These are phyloP conservation scores for Zygotorulaspora mrakii DNA, from an alignment of 1,139 yeast species.

Conservation along the genomic window DNA sequence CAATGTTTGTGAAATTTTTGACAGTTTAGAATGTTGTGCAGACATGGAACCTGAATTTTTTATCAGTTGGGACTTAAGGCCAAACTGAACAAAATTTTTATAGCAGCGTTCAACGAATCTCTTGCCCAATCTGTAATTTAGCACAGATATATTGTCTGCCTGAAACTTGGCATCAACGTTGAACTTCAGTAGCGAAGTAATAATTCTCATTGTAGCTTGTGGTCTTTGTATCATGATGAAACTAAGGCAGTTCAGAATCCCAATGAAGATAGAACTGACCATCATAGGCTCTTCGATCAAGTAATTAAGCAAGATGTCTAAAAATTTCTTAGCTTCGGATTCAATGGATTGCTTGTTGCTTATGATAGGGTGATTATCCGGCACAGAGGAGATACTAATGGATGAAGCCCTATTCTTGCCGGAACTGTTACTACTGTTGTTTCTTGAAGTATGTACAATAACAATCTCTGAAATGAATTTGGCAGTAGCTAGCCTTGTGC, in stretches of 20 bases:
- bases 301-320: constrained; percentile 60
- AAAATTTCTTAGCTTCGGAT: constrained; percentile 65
- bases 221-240: constrained; percentile 56
- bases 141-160: constrained; percentile 36
- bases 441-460: constrained; percentile 55
- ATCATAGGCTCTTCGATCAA: constrained; percentile 53
- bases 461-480: constrained; percentile 72
- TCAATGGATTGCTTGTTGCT: constrained; percentile 51
- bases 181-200: constrained; percentile 43
- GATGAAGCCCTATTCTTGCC: constrained; percentile 8
- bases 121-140: constrained; percentile 42
- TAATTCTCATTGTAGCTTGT: constrained; percentile 45
- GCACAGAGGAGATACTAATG: constrained; percentile 58
- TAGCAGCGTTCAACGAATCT: constrained; percentile 48
- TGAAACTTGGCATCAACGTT: constrained; percentile 40
- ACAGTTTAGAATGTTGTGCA: constrained; percentile 29
- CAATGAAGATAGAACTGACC: constrained; percentile 53
- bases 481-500: constrained; percentile 60
- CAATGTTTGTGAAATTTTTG: constrained; percentile 36
- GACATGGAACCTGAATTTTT: constrained; percentile 28
- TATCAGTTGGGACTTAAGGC: constrained; percentile 38
- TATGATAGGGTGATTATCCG: constrained; percentile 65
- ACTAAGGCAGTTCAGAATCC: constrained; percentile 52
- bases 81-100: constrained; percentile 46
- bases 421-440: constrained; percentile 18